These are phyloP conservation scores for Flagelloscypha sp. DNA, from an alignment of 768 basidiomycete genomes.

Conservation along the genomic window DNA sequence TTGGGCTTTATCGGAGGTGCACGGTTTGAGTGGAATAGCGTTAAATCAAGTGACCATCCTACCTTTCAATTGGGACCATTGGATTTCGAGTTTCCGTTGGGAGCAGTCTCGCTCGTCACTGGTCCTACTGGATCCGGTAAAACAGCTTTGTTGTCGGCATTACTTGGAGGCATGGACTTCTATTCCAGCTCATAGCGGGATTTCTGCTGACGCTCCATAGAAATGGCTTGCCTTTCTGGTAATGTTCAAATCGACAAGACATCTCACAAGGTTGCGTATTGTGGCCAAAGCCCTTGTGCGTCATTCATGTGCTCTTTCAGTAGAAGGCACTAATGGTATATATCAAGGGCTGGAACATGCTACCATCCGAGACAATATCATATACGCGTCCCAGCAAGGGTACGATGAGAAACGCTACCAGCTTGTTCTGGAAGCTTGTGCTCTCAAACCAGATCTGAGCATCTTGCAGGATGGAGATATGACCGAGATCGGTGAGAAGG, in stretches of 20 bases:
- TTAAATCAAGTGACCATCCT: conserved; percentile 18
- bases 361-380: conserved; percentile 73
- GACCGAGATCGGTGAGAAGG: conserved; percentile 83
- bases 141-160: conserved; percentile 50
- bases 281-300: conserved; percentile 58
- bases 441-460: conserved; percentile 59
- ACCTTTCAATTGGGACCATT: conserved; percentile 52
- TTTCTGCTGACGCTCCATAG: conserved; percentile 21
- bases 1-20: conserved; percentile 52
- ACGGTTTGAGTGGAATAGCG: conserved; percentile 48
- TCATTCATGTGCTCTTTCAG: neutral
- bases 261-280: conserved; percentile 57
- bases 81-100: conserved; percentile 48
- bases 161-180: conserved; percentile 51
- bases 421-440: conserved; percentile 65
- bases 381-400: conserved; percentile 56
- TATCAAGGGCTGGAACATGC: conserved; percentile 66
- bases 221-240: conserved; percentile 52
- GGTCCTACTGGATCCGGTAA: conserved; percentile 69
- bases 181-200: conserved; percentile 2
- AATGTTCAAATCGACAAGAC: conserved; percentile 46
- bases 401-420: conserved; percentile 60
- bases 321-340: conserved; percentile 13
- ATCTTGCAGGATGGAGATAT: conserved; percentile 71
- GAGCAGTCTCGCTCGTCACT: conserved; percentile 49